Conservation (phyloP, 176 grass and related monocot genomes). For the Avena insularis region DNA sequence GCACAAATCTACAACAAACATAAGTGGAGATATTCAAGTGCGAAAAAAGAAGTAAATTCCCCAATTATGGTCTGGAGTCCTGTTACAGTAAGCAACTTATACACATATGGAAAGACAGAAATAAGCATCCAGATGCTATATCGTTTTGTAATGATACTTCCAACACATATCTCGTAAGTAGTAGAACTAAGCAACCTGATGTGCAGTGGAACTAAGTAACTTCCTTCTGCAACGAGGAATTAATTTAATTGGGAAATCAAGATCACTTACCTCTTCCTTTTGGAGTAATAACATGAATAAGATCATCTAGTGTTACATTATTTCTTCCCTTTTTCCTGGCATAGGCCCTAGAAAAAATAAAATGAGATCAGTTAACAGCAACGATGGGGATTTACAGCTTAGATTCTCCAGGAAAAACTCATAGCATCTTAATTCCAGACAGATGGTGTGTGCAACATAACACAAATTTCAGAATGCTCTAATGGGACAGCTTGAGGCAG, state of each 20-base stretch:
- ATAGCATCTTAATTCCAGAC: constrained; percentile 1
- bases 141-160: background rate
- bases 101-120: background rate
- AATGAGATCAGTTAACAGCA: background rate
- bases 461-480: constrained; percentile 27
- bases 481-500: background rate
- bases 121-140: background rate
- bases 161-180: background rate
- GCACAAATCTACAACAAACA: background rate
- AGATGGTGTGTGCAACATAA: background rate
- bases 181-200: constrained; percentile 13
- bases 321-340: constrained; percentile 98
- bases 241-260: constrained; percentile 27
- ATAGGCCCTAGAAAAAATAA: constrained; percentile 64
- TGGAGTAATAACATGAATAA: constrained; percentile 93
- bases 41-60: background rate
- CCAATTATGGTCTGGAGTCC: background rate
- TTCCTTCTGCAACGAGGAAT: constrained; percentile 5
- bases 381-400: background rate
- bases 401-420: background rate
- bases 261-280: constrained; percentile 85
- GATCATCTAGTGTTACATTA: constrained; percentile 96
- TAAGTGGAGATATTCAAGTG: background rate
- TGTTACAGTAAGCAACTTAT: background rate
- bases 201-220: background rate